Percentiles rank a stretch among this genome's conserved stretches.
These are phyloP conservation scores for Eucalyptus urophylla DNA, from an alignment of 345 rosid species.

Conservation along the genomic window DNA sequence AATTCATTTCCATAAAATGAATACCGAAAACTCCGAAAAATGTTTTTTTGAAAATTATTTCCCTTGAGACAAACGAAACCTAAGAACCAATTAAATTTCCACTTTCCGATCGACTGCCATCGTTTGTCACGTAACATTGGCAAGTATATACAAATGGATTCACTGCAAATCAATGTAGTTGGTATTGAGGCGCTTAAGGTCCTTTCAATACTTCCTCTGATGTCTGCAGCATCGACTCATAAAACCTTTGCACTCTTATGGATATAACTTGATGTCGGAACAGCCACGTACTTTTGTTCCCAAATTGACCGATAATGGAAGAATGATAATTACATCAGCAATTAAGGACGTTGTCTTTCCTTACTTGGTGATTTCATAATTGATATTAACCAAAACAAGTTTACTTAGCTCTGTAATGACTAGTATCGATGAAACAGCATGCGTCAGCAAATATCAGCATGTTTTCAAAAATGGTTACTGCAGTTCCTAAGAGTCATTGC, in stretches of 20 bases:
- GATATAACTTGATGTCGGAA: not conserved
- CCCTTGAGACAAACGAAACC: no score
- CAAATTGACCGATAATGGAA: not conserved
- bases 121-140: not conserved
- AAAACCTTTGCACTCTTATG: not conserved
- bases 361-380: not conserved
- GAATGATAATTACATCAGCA: not conserved
- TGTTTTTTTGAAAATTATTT: no score
- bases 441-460: not conserved
- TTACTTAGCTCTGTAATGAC: not conserved
- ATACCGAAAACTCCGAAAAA: accelerated
- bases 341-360: not conserved
- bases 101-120: no score
- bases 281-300: not conserved
- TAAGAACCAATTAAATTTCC: no score
- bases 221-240: conserved; percentile 77
- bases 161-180: conserved; percentile 81
- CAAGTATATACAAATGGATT: conserved; percentile 60
- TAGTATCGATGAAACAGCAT: not conserved
- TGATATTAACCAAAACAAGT: not conserved
- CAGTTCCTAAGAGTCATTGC: not conserved
- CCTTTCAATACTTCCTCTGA: conserved; percentile 83
- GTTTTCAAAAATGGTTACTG: not conserved
- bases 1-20: no score
- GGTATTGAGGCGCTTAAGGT: conserved; percentile 74